A percentile compares a stretch with the other conserved stretches of the same genome.
phyloP scores from a whole-genome alignment of 352 stramenopile species.

The Phytophthora ramorum region DNA sequence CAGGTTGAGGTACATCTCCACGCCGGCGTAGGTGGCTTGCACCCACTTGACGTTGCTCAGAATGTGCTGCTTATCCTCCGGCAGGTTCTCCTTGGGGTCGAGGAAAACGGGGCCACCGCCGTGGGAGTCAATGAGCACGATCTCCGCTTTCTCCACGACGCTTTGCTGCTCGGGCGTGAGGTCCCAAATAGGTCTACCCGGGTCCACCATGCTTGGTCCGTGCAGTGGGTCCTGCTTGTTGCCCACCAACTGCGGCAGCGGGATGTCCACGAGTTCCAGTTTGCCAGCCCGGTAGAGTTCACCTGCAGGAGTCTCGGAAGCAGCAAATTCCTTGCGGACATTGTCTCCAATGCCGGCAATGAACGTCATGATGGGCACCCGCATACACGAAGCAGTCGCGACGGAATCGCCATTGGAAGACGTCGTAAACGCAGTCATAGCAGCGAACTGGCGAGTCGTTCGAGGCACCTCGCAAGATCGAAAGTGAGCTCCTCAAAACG shows the following conservation, averaged over 20 bases:
- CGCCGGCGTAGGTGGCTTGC: slow-evolving; percentile 50
- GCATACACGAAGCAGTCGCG: slow-evolving; percentile 1
- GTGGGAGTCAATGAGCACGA: slow-evolving; percentile 47
- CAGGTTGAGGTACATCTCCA: slow-evolving; percentile 42
- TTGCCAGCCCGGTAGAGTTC: slow-evolving; percentile 41
- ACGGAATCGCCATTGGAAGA: slow-evolving; percentile 10
- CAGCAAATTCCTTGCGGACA: slow-evolving; percentile 37
- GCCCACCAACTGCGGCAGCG: slow-evolving; percentile 36
- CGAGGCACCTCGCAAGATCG: slow-evolving; percentile 4
- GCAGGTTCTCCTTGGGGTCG: slow-evolving; percentile 39
- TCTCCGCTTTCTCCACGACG: slow-evolving; percentile 35
- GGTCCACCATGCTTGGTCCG: slow-evolving; percentile 34
- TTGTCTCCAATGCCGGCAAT: slow-evolving; percentile 36
- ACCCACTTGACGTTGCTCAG: slow-evolving; percentile 47
- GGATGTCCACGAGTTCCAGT: slow-evolving; percentile 40
- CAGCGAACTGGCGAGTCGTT: not conserved
- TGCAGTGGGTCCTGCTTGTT: slow-evolving; percentile 46
- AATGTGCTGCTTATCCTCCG: slow-evolving; percentile 39
- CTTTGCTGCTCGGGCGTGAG: slow-evolving; percentile 36
- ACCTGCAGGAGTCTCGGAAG: slow-evolving; percentile 21
- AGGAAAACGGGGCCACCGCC: slow-evolving; percentile 34
- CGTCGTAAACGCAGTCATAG: slow-evolving; percentile 21
- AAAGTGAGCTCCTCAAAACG: slow-evolving; percentile 11
- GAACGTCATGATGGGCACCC: slow-evolving; percentile 41
- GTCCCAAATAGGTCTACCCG: slow-evolving; percentile 34